These are phyloP conservation scores for Papiliotrema terrestris DNA, from an alignment of 1,284 basidiomycete species.

Conservation along the genomic window DNA sequence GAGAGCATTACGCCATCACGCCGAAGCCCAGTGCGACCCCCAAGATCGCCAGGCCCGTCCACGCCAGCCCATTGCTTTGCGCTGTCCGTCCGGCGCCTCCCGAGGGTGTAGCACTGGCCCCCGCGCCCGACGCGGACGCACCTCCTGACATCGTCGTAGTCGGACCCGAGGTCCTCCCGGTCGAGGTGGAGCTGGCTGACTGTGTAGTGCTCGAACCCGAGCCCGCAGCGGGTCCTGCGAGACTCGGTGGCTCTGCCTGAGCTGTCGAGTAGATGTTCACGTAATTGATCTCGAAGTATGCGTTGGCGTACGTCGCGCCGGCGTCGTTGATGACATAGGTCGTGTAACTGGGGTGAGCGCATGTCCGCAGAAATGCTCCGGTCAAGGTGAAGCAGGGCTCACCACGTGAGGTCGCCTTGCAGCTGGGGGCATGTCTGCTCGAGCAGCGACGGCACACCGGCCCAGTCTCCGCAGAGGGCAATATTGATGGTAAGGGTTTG, in stretches of 20 bases:
- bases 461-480: slow-evolving; percentile 63
- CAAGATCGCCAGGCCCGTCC: background rate
- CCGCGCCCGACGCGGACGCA: background rate
- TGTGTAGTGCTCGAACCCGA: slow-evolving; percentile 8
- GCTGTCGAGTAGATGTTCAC: slow-evolving; percentile 50
- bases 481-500: slow-evolving; percentile 70
- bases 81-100: background rate
- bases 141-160: background rate
- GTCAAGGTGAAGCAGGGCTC: slow-evolving; percentile 1
- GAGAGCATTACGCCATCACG: no score
- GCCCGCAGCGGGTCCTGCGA: slow-evolving; percentile 2
- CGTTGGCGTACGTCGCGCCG: slow-evolving; percentile 58
- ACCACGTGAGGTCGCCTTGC: slow-evolving; percentile 35
- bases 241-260: background rate
- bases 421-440: slow-evolving; percentile 58
- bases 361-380: slow-evolving; percentile 8
- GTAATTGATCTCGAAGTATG: slow-evolving; percentile 71
- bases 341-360: slow-evolving; percentile 56
- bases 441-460: slow-evolving; percentile 54
- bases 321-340: slow-evolving; percentile 67
- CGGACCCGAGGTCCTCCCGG: background rate
- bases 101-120: background rate
- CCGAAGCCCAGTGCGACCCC: background rate
- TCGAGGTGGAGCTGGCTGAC: background rate
- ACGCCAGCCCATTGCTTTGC: background rate